Base-by-base conservation (phyloP, 2,329 filamentous ascomycete genomes). In the Clathrospora elynae region DNA sequence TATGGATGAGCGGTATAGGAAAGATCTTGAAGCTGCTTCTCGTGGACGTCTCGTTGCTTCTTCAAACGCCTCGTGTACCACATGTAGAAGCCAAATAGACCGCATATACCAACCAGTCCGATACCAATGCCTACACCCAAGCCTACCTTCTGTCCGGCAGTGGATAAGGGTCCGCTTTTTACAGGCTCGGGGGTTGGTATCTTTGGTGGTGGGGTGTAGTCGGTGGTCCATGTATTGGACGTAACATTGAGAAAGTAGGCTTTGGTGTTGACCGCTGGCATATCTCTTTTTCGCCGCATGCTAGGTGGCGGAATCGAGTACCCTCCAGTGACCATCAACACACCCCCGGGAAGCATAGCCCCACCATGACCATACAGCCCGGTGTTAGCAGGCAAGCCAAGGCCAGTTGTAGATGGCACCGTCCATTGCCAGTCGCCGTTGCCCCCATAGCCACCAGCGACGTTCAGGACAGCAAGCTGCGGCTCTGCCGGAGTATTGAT, bases 401-500 rank as follows among this genome's bases (percentile, higher is more conserved):
- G 55, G 6, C 72, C 72, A n/a, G 67, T 78, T 0, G 72, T 61
- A 9, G 47, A 47, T 0, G 88, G 87, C 1, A 87, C 72, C 1
- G 73, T 75, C 88, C 88, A 93, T 49, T 76, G 71, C 88, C 88
- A 92, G 20, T 81, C 76, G 19, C 73, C 74, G 39, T 62, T 55
- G 9, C 75, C 75, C 6, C 85, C 87, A 62, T 88, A 93, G 3
- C 84, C 84, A 47, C 85, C 79, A 5, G 86, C 88, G 43, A 96
- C 76, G 44, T 88, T 76, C 3, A 97, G 74, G 3, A 96, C 72
- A 0, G 83, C 87, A 17, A 97, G 75, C 63, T 96, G 90, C 1
- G 93, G 93, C 19, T 84, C 76, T 0, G 93, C 93, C 1, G 91
- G 81, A 20, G 84, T 86, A 6, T 75, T 78, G 0, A 87, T 77